Percentiles rank a stretch among this genome's conserved stretches.
These are phyloP conservation scores for Effrenium voratum DNA, from an alignment of 73 alveolate genomes.

Conservation along the genomic window DNA sequence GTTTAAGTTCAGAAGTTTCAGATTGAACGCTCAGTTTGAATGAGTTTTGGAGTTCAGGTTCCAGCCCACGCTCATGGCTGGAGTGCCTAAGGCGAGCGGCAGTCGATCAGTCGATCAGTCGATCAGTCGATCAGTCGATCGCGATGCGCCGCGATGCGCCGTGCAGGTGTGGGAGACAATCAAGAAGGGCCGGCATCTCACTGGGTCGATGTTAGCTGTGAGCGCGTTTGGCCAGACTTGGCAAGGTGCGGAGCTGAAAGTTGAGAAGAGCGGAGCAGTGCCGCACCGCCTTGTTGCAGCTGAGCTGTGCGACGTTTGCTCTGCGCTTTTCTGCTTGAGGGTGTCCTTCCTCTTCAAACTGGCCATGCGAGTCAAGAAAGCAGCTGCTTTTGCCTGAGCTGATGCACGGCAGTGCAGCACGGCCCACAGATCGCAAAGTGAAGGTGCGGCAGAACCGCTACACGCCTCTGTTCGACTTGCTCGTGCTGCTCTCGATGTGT, in stretches of 20 bases:
- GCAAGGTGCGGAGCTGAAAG: conserved; percentile 66
- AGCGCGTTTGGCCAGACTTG: not conserved
- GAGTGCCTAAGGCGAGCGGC: conserved; percentile 50
- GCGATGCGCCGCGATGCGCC: not conserved
- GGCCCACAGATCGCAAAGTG: not conserved
- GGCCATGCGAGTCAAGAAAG: conserved; percentile 68
- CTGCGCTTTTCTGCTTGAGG: not conserved
- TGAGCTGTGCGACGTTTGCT: not conserved
- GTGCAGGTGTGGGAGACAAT: conserved; percentile 85
- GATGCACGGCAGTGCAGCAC: not conserved
- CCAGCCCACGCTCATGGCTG: conserved; percentile 74
- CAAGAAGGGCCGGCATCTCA: conserved; percentile 19
- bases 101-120: not conserved
- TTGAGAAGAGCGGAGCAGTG: conserved; percentile 87
- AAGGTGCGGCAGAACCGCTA: conserved; percentile 73
- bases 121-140: not conserved
- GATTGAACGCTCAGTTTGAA: too few relatives aligned
- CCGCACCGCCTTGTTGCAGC: not conserved
- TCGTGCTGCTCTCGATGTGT: not conserved
- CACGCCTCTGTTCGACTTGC: conserved; percentile 59
- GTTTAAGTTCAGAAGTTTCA: too few relatives aligned
- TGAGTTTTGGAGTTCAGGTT: conserved; percentile 23
- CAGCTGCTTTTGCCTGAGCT: conserved; percentile 15
- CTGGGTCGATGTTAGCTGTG: not conserved
- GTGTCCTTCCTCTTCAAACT: conserved; percentile 83